phyloP scores from a whole-genome alignment of 2,329 filamentous ascomycete genomes.

The Tolypocladium cylindrosporum region DNA sequence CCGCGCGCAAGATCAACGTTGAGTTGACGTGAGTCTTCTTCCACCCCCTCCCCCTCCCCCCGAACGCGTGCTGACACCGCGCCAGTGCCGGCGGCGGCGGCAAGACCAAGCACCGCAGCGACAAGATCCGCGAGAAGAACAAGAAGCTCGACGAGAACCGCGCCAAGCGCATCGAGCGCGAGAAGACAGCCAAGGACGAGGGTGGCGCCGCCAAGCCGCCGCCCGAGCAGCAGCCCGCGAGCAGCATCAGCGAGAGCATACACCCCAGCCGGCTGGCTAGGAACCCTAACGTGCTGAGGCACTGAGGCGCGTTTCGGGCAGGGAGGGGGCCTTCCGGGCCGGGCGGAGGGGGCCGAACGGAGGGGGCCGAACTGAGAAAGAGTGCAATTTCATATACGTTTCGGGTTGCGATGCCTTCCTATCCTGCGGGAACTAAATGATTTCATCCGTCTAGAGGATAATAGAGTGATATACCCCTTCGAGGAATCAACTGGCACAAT shows the following conservation, averaged over 20 bases:
- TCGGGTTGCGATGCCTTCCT: not conserved
- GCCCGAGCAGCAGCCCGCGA: slow-evolving; percentile 11
- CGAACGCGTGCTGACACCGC: not conserved
- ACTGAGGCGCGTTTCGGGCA: not conserved
- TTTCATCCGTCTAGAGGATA: not conserved
- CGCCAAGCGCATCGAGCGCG: slow-evolving; percentile 34
- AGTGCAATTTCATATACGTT: not conserved
- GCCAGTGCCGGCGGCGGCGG: slow-evolving; percentile 75
- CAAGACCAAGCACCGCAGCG: slow-evolving; percentile 60
- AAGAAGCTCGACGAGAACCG: slow-evolving; percentile 65
- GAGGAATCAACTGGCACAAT: not conserved
- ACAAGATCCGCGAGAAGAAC: slow-evolving; percentile 81
- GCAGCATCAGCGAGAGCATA: slow-evolving; percentile 22
- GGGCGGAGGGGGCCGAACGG: no score
- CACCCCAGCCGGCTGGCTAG: slow-evolving; percentile 40
- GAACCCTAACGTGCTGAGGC: slow-evolving; percentile 4
- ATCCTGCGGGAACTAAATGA: no score
- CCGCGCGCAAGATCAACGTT: slow-evolving; percentile 74
- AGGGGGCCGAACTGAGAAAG: not conserved
- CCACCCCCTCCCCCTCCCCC: not conserved
- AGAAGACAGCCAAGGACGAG: slow-evolving; percentile 28
- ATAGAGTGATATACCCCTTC: not conserved
- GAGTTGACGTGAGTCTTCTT: slow-evolving; percentile 64
- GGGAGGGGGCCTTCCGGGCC: not conserved
- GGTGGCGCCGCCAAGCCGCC: slow-evolving; percentile 13